A percentile compares a stretch with the other conserved stretches of the same genome.
phyloP scores from a whole-genome alignment of 345 rosid species.

The Lagerstroemia speciosa region DNA sequence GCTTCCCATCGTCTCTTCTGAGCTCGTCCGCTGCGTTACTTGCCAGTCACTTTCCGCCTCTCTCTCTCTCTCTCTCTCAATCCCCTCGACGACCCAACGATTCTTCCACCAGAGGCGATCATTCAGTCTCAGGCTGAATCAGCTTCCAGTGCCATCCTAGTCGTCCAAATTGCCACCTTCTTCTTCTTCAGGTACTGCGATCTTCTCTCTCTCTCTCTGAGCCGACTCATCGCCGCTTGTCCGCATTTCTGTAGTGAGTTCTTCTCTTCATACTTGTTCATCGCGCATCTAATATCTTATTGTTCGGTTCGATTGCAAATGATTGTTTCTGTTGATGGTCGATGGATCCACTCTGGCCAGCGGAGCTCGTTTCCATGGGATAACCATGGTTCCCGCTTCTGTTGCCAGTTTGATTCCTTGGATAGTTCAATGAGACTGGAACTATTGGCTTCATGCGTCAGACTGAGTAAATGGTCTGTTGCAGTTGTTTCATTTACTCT shows the following conservation, averaged over 20 bases:
- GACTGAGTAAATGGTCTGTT: background rate
- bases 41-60: background rate
- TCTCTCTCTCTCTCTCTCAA: background rate
- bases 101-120: background rate
- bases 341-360: background rate
- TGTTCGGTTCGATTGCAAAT: background rate
- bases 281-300: background rate
- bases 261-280: background rate
- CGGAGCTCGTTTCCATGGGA: background rate
- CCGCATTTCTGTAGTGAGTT: background rate
- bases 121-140: background rate
- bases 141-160: background rate
- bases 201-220: background rate
- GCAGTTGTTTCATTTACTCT: background rate
- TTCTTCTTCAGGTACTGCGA: background rate
- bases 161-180: background rate
- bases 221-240: background rate
- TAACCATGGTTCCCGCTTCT: background rate
- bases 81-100: conserved; percentile 5
- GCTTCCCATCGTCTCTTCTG: background rate
- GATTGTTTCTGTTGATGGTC: background rate
- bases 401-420: background rate
- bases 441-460: background rate
- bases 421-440: background rate
- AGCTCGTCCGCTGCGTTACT: no score